Conservation (phyloP, 306 rosid species). For the Pyrus communis region DNA sequence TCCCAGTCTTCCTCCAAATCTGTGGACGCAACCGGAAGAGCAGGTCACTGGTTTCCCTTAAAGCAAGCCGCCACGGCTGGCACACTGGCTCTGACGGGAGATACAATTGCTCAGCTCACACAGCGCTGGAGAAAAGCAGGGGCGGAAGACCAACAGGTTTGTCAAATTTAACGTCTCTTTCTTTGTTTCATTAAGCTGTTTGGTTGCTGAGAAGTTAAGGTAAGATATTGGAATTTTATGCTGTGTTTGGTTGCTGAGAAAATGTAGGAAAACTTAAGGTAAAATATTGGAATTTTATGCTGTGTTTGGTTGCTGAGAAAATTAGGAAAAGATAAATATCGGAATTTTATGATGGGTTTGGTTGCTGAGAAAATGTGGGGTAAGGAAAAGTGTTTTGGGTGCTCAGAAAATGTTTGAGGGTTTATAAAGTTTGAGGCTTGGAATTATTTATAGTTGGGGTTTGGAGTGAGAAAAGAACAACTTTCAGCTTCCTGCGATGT, state of each 20-base stretch:
- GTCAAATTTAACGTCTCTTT: not conserved
- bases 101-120: constrained; percentile 47
- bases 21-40: constrained; percentile 35
- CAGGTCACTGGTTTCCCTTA: constrained; percentile 55
- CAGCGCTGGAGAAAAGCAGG: constrained; percentile 25
- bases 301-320: constrained; percentile 7
- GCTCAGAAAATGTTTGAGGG: not conserved
- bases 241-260: constrained; percentile 5
- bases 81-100: constrained; percentile 45
- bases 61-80: constrained; percentile 76
- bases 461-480: not conserved
- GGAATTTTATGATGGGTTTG: not conserved
- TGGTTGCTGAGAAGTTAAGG: not conserved
- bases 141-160: constrained; percentile 25
- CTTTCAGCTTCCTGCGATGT: not conserved
- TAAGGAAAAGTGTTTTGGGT: not conserved
- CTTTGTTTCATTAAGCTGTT: not conserved
- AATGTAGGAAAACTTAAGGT: not conserved
- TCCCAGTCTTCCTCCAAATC: constrained; percentile 40
- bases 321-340: not conserved
- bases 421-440: not conserved
- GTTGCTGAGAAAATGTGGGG: not conserved
- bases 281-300: not conserved
- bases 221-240: not conserved
- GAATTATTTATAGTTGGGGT: not conserved